phyloP scores from a whole-genome alignment of 345 rosid genomes.

The Reutealis trisperma region DNA sequence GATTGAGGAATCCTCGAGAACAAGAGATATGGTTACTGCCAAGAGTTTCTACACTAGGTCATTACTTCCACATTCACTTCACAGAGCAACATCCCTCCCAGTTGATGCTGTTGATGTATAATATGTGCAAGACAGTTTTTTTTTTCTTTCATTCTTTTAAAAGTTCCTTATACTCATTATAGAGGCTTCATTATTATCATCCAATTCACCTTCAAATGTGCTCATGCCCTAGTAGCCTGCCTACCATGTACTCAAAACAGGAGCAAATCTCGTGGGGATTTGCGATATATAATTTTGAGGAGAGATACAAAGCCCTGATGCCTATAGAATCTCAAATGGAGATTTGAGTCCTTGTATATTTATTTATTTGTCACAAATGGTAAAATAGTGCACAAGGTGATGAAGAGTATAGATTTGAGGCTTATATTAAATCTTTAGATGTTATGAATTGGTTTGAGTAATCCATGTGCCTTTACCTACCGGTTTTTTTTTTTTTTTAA shows the following conservation, averaged over 20 bases:
- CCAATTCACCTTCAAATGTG: slow-evolving; percentile 14
- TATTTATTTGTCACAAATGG: neutral
- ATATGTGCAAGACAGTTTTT: slow-evolving; percentile 14
- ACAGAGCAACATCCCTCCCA: slow-evolving; percentile 68
- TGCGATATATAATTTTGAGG: neutral
- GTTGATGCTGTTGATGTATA: slow-evolving; percentile 63
- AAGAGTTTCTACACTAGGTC: slow-evolving; percentile 39
- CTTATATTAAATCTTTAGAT: neutral
- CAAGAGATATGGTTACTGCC: slow-evolving; percentile 24
- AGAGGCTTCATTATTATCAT: slow-evolving; percentile 32
- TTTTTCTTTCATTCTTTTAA: slow-evolving; percentile 34
- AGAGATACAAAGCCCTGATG: neutral
- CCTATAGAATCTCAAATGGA: neutral
- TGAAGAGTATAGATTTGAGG: neutral
- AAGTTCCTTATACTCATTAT: slow-evolving; percentile 18
- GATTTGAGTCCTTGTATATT: neutral
- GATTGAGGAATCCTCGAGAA: slow-evolving; percentile 23
- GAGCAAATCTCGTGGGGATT: neutral
- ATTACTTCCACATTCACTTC: slow-evolving; percentile 50
- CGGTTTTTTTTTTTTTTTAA: neutral
- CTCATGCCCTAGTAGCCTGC: neutral
- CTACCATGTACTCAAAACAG: neutral
- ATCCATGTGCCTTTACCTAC: neutral
- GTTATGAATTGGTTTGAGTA: neutral
- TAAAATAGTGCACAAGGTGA: neutral